Evolutionary conservation across 2,329 filamentous ascomycete genomes (phyloP), one percentile per base, ranked within the genome.

Genomic region (Remersonia thermophila): DNA sequence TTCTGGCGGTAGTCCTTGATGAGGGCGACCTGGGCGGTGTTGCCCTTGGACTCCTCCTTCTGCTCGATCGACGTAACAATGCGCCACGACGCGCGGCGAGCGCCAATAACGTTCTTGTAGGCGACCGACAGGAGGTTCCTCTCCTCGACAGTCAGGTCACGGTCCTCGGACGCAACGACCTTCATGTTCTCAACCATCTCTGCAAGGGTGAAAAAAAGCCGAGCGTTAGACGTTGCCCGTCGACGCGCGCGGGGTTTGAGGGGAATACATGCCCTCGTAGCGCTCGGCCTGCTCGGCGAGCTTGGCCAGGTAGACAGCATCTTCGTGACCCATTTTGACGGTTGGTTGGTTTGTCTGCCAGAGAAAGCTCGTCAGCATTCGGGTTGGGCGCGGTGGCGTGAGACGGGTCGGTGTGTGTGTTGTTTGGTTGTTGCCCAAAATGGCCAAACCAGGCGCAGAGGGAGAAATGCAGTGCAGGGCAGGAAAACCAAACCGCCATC

Each of bases 181-280:
- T 95, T 96, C 89, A 96, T 96, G 78, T 95, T 94, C 74, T 94
- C 86, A 52, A 96, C 89, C 89, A 96, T 95, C 70, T 95, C 89
- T 95, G 65, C 40, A 48, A 15, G 37, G 32, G n/a, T n/a, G n/a
- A n/a, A n/a, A n/a, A n/a, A 36, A 30, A 32, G 33, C 33, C 14
- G 26, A 39, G 17, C 13, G 43, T 47, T 36, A 45, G 36, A 31
- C 16, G 5, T 23, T 9, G 20, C 20, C 9, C 20, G 20, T 38
- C 39, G 37, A 31, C 12, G 11, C 34, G 37, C 29, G 38, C 31
- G 27, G 38, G 18, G 27, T 11, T 26, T 13, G 16, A 30, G 26
- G 33, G 30, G 27, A 36, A 38, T 46, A 66, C 74, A 58, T 71
- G 96, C 91, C 91, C 75, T 98, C 91, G 70, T 98, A 98, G 65